Base-by-base conservation (phyloP, 768 basidiomycete genomes). In the Tulasnella sp. region DNA sequence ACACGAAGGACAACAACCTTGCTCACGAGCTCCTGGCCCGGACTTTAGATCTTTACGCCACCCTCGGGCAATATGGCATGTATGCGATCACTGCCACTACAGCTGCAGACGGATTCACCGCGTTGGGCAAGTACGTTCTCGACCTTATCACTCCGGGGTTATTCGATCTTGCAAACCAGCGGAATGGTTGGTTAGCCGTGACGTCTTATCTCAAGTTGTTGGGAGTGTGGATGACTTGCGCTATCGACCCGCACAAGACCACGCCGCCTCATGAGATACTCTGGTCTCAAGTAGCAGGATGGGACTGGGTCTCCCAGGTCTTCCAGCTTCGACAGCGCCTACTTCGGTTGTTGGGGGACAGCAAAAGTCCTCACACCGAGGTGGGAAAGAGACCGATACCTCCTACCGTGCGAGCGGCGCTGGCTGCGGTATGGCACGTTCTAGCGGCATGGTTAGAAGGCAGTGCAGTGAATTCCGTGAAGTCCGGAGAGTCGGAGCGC, bases 231-330 rank as follows among this genome's bases (percentile, higher is more conserved):
- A 92, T 88, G 8, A 87, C 90, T 3, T 97, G 95, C 83, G 95
- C 96, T 0, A 89, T 91, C n/a, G 94, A 99, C 83, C 97, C 97
- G 8, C 97, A 99, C 84, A 88, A 89, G 78, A 97, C 96, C 9
- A 93, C 92, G 3, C 96, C 96, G 0, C 89, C 88, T 11, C 97
- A 99, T 85, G 95, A 94, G 77, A 91, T 98, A 75, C 86, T 93
- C 12, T 99, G 97, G 97, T 94, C 92, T 79, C 95, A 96, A 83
- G 87, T 97, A 14, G 86, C 88, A n/a, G 92, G 90, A 3, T 94
- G 93, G 91, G 91, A 88, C 0, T 97, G 96, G 94, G 88, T 87
- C 24, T 88, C 88, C 0, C 91, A 93, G 42, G 83, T 92, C 11
- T 83, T 89, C n/a, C 86, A 74, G 34, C 41, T 82, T 24, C 31